Evolutionary conservation across 352 stramenopile genomes (phyloP), one percentile per base, ranked within the genome.

Genomic region (Pythium biforme): DNA sequence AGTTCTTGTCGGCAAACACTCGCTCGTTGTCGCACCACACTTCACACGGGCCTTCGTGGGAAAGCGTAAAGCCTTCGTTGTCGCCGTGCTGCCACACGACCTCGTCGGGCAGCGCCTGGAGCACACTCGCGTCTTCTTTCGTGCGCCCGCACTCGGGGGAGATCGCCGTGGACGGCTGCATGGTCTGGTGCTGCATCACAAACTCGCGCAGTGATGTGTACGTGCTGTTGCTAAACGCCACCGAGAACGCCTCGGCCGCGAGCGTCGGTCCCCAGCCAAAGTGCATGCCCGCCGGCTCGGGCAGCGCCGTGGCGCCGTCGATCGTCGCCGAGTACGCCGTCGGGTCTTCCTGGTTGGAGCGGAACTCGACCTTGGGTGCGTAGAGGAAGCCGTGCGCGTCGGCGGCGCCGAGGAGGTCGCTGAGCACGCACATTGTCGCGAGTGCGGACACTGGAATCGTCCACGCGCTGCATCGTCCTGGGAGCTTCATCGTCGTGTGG

Each of bases 1-100:
- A 69, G 55, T 69, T 69, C 26, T 49, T 45, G 15, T 69, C 62
- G 17, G 26, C 23, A 41, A 69, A 69, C 5, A 64, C 62, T 11
- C 62, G 62, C 41, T 69, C 62, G 43, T 69, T 22, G 20, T 68
- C 61, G 27, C 61, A 68, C 61, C 61, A 68, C 20, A 68, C 22
- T 26, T 68, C 64, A 25, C 64, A 71, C 11, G 64, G 64, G 0
- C 64, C 64, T 62, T 74, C 62, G 37, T 74, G 67, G 3, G 67
- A 74, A 4, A 55, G 41, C 29, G 59, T 66, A 34, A 74, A 70
- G 11, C 61, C 67, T 70, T 74, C 67, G 23, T 40, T 50, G 20
- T 54, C 27, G 23, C 56, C 55, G 23, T 74, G 56, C 37, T 61
- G 46, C 67, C 67, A 74, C 33, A 61, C 51, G 25, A 74, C 62